A percentile compares a stretch with the other conserved stretches of the same genome.
phyloP scores from a whole-genome alignment of 345 rosid species.

The Arabidopsis arenosa region DNA sequence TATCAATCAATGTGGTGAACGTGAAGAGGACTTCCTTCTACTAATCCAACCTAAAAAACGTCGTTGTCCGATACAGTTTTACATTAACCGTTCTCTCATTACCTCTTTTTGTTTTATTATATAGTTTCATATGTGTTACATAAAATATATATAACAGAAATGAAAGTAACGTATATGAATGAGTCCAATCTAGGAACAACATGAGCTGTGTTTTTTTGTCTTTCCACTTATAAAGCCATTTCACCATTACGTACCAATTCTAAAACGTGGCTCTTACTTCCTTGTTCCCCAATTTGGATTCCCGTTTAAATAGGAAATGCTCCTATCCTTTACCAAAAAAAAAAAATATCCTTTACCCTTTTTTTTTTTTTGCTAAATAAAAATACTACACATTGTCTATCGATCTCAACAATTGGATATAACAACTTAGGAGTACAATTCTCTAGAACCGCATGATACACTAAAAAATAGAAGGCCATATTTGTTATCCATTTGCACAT shows the following conservation, averaged over 20 bases:
- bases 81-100: constrained; percentile 36
- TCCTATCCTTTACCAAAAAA: background rate
- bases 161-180: constrained; percentile 11
- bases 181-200: constrained; percentile 36
- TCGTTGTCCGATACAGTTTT: constrained; percentile 42
- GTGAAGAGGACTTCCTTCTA: constrained; percentile 44
- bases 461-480: too few species aligned
- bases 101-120: background rate
- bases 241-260: constrained; percentile 14
- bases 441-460: too few species aligned
- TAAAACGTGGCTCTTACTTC: background rate
- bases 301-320: background rate
- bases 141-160: constrained; percentile 4
- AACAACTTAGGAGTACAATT: too few species aligned
- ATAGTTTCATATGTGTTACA: background rate
- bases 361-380: too few species aligned
- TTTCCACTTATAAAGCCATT: background rate
- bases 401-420: too few species aligned
- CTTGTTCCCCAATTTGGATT: background rate
- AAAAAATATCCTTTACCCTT: too few species aligned
- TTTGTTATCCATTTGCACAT: too few species aligned
- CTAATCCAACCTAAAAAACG: constrained; percentile 4
- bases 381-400: too few species aligned
- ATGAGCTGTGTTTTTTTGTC: constrained; percentile 23
- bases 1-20: constrained; percentile 40